Evolutionary conservation across 768 basidiomycete species (phyloP).

Genomic region (Pleurotus salmoneostramineus): DNA sequence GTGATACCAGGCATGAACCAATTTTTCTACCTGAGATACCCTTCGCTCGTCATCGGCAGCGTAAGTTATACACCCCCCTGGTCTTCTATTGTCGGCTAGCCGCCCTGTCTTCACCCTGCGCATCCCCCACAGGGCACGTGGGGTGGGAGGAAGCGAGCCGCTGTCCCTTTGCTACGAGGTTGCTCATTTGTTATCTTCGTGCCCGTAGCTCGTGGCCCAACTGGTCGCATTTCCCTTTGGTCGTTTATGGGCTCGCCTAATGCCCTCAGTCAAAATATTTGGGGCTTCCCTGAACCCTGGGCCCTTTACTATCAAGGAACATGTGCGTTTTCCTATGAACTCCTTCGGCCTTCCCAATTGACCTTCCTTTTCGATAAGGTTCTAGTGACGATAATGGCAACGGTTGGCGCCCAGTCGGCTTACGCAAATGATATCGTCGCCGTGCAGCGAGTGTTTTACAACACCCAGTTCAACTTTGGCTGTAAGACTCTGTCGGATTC

Average conservation of each 20-base stretch:
- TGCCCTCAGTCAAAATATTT: conserved; percentile 50
- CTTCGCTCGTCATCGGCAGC: conserved; percentile 55
- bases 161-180: not conserved
- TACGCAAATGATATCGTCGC: conserved; percentile 72
- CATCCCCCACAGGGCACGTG: conserved; percentile 10
- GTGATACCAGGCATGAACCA: conserved; percentile 73
- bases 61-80: conserved; percentile 22
- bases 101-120: not conserved
- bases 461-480: conserved; percentile 49
- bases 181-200: conserved; percentile 14
- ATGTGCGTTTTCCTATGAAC: conserved; percentile 24
- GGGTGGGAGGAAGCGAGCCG: not conserved
- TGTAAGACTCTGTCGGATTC: conserved; percentile 21
- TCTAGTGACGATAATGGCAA: conserved; percentile 64
- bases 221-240: conserved; percentile 69
- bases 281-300: conserved; percentile 70
- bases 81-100: not conserved
- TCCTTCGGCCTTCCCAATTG: conserved; percentile 7
- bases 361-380: conserved; percentile 27
- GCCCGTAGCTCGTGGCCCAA: conserved; percentile 56
- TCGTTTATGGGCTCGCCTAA: conserved; percentile 56
- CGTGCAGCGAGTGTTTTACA: conserved; percentile 69
- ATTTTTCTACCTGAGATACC: conserved; percentile 73
- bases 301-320: conserved; percentile 72
- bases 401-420: conserved; percentile 50